Evolutionary conservation across 1,139 yeast species (phyloP).

Genomic region (Magnusiomyces sp.): DNA sequence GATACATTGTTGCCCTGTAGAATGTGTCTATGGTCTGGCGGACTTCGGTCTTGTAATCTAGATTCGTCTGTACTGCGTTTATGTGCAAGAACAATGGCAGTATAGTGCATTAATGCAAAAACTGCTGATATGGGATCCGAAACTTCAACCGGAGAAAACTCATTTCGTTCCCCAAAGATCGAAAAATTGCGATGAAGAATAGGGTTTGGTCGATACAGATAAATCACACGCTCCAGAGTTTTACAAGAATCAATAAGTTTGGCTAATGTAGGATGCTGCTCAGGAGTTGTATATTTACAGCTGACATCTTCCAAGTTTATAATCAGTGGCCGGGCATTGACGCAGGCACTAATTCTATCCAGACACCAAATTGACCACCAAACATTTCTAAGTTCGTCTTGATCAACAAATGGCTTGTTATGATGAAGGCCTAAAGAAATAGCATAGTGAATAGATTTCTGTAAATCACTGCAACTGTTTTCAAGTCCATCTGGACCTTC

Average conservation of each 20-base stretch:
- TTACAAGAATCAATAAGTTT: conserved; percentile 30
- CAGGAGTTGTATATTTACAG: conserved; percentile 25
- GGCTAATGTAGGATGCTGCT: conserved; percentile 24
- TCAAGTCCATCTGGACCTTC: conserved; percentile 37
- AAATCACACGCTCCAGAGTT: conserved; percentile 31
- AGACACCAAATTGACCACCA: conserved; percentile 39
- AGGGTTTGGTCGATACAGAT: conserved; percentile 31
- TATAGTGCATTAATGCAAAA: conserved; percentile 26
- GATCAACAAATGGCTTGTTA: conserved; percentile 27
- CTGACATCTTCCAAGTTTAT: conserved; percentile 35
- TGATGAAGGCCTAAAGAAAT: conserved; percentile 36
- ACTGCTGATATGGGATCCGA: conserved; percentile 24
- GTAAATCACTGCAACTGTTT: conserved; percentile 34
- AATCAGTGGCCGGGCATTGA: conserved; percentile 35
- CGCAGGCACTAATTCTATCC: conserved; percentile 36
- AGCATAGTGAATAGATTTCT: conserved; percentile 35
- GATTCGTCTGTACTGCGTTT: conserved; percentile 20
- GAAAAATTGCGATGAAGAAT: conserved; percentile 6
- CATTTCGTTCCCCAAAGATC: conserved; percentile 16
- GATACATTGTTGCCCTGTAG: neutral
- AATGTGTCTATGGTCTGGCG: conserved; percentile 5
- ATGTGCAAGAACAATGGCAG: conserved; percentile 29
- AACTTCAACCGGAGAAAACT: conserved; percentile 18
- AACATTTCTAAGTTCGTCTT: conserved; percentile 28
- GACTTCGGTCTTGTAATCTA: conserved; percentile 4